Conservation (phyloP, 768 basidiomycete species). For the Kwoniella newhampshirensis region DNA sequence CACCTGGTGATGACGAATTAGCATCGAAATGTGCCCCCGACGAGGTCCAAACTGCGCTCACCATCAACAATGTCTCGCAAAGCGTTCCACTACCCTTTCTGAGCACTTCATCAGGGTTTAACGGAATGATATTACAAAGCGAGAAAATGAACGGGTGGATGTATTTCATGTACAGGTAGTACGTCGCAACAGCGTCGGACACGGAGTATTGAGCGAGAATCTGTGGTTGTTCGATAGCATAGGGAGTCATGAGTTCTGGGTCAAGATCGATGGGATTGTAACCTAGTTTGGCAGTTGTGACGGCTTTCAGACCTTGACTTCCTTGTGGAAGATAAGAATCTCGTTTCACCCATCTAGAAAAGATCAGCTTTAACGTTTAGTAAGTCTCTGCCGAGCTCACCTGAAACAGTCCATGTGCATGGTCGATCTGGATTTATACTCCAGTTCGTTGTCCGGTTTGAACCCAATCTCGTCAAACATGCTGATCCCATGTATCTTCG, state of each 20-base stretch:
- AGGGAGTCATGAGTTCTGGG: slow-evolving; percentile 99
- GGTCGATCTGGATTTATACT: slow-evolving; percentile 88
- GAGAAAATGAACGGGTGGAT: slow-evolving; percentile 99
- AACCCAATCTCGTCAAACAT: slow-evolving; percentile 97
- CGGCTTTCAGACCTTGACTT: slow-evolving; percentile 96
- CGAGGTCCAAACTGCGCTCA: slow-evolving; percentile 54
- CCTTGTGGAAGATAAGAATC: slow-evolving; percentile 98
- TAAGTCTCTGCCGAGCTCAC: slow-evolving; percentile 28
- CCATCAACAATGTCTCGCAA: slow-evolving; percentile 97
- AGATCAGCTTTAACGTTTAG: not conserved
- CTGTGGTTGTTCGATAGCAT: slow-evolving; percentile 94
- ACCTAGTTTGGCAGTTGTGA: slow-evolving; percentile 91
- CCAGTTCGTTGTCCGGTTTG: slow-evolving; percentile 83
- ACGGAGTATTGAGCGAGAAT: slow-evolving; percentile 95
- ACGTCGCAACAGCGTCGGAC: slow-evolving; percentile 99
- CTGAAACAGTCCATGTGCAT: slow-evolving; percentile 99
- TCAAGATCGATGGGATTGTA: slow-evolving; percentile 97
- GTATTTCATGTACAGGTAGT: slow-evolving; percentile 99
- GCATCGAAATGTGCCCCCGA: not conserved
- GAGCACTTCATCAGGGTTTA: slow-evolving; percentile 92
- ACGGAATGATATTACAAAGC: slow-evolving; percentile 95
- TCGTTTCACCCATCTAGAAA: slow-evolving; percentile 82
- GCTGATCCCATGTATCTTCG: slow-evolving; percentile 85
- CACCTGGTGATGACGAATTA: slow-evolving; percentile 61
- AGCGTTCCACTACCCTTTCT: slow-evolving; percentile 94